Percentiles rank a stretch among this genome's conserved stretches.
Conservation (phyloP, 78 protist genomes). For the Dictyostelium capitatum region DNA sequence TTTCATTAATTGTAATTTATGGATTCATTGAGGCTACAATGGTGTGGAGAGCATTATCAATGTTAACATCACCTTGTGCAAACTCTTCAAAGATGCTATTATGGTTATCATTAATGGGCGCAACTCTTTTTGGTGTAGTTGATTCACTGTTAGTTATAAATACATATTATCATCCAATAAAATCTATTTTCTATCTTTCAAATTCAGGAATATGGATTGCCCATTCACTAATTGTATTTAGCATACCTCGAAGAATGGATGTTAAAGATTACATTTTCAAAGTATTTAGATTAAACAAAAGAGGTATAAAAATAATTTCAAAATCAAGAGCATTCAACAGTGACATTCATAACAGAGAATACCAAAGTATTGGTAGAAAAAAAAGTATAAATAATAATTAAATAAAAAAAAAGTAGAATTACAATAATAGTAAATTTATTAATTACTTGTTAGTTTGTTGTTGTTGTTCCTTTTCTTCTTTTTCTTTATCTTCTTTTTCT, state of each 20-base stretch:
- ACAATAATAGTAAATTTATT: too few species aligned
- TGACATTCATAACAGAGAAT: too few species aligned
- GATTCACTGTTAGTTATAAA: conserved; percentile 44
- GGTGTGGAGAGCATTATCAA: conserved; percentile 71
- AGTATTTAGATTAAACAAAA: conserved; percentile 23
- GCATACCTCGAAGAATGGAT: conserved; percentile 53
- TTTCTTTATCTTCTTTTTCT: neutral
- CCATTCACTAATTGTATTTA: conserved; percentile 20
- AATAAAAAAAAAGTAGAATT: too few species aligned
- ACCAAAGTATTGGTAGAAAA: neutral
- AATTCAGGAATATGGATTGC: conserved; percentile 51
- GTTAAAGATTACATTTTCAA: conserved; percentile 42
- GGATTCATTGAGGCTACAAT: conserved; percentile 49
- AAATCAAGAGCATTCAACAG: conserved; percentile 11
- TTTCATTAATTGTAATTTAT: conserved; percentile 29
- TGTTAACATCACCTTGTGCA: conserved; percentile 43
- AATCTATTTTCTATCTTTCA: conserved; percentile 38
- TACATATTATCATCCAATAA: conserved; percentile 40
- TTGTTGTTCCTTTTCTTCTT: neutral
- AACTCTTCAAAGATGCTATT: conserved; percentile 28
- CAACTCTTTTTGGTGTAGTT: conserved; percentile 26
- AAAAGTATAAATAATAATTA: conserved; percentile 4
- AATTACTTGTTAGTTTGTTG: too few species aligned
- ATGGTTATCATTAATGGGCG: conserved; percentile 33
- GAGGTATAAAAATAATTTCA: conserved; percentile 10